Conservation (phyloP, 768 basidiomycete species). For the Tremella yokohamensis region DNA sequence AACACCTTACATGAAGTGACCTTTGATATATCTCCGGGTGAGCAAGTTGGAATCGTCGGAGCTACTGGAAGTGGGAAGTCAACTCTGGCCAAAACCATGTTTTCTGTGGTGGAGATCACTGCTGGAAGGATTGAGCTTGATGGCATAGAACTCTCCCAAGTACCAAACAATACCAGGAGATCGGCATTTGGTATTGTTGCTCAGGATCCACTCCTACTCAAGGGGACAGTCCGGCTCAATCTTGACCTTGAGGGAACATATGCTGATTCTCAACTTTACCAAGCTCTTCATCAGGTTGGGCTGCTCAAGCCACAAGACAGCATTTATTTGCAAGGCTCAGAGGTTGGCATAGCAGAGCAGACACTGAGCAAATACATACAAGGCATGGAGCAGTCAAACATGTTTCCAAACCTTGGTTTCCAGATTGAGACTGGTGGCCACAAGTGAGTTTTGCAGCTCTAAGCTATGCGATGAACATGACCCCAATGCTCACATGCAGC, state of each 20-base stretch:
- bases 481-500: conserved; percentile 1
- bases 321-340: neutral
- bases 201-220: neutral
- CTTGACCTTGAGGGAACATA: neutral
- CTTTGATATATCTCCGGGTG: neutral
- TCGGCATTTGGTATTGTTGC: neutral
- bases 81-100: neutral
- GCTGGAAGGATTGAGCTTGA: neutral
- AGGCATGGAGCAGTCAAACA: conserved; percentile 16
- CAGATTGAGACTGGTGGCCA: conserved; percentile 40
- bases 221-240: neutral
- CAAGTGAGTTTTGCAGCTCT: conserved; percentile 27
- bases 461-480: no score
- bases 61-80: conserved; percentile 5
- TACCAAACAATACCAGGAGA: neutral
- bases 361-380: no score
- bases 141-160: neutral
- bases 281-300: neutral
- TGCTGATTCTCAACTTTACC: neutral
- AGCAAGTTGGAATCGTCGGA: neutral
- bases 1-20: neutral
- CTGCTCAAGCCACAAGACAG: neutral
- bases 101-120: neutral
- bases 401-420: conserved; percentile 38
- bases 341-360: no score